Evolutionary conservation across 306 rosid species (phyloP), one percentile per base, ranked within the genome.

Genomic region (Canavalia gladiata): DNA sequence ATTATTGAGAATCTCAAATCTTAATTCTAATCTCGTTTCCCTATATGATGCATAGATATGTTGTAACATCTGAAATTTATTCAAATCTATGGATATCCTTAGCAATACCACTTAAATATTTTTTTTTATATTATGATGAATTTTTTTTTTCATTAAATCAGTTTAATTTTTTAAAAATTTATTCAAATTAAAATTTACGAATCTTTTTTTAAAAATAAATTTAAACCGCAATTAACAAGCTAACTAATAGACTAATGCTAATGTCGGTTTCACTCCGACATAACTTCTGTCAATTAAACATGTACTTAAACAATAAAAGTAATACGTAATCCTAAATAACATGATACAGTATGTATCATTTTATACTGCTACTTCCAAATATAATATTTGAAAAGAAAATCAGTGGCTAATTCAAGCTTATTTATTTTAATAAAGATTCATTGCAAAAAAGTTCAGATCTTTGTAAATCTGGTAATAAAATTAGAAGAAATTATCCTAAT

Each of bases 261-360:
- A 37, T 57, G 77, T 59, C 77, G 64, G 65, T 68, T 82, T 60
- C 72, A 75, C 68, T 82, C 77, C 58, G 76, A 76, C 82, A 50
- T 52, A 59, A 34, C 72, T 76, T 41, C 28, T 43, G 72, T 62
- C 67, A 34, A 46, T 66, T 57, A 75, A 75, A 76, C 57, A 75
- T 13, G 46, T 35, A 54, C 42, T 4, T 39, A 33, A 52, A 11
- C 10, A 69, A 51, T 51, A 25, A 65, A 49, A 63, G 41, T 62
- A 46, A 46, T 10, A 63, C 57, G 62, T 33, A 50, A 37, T 49
- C 54, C 42, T 64, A 7, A 29, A 67, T 13, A 71, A 71, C 4
- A 50, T 33, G 76, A 71, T 33, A 6, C n/a, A 50, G 25, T 54
- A 72, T 18, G 50, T 25, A 54, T 72, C 9, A 31, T 8, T 33